Conservation (phyloP, 2,329 filamentous ascomycete genomes). For the Harringtonia lauricola region DNA sequence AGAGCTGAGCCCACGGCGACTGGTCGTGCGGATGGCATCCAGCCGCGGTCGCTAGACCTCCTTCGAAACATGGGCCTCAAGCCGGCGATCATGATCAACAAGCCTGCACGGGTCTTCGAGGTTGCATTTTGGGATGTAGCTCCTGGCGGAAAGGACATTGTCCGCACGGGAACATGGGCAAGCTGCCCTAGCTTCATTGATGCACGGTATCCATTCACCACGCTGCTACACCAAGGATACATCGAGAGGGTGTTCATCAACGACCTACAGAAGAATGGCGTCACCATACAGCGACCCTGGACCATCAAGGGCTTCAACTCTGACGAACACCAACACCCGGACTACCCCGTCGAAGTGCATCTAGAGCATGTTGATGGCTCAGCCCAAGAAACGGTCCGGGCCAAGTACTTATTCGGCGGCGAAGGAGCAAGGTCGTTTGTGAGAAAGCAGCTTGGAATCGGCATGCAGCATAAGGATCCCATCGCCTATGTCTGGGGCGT, state of each 20-base stretch:
- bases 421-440: conserved; percentile 61
- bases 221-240: conserved; percentile 58
- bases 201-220: conserved; percentile 59
- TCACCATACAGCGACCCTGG: conserved; percentile 52
- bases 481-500: conserved; percentile 66
- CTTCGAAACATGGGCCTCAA: conserved; percentile 85
- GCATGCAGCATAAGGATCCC: conserved; percentile 59
- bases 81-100: conserved; percentile 73
- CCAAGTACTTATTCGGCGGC: conserved; percentile 62
- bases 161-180: conserved; percentile 65
- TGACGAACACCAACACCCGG: conserved; percentile 40
- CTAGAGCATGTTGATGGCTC: conserved; percentile 68
- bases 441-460: conserved; percentile 54
- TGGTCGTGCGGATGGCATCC: conserved; percentile 83
- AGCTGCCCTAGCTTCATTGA: conserved; percentile 79
- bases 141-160: conserved; percentile 43
- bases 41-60: conserved; percentile 78
- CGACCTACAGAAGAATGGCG: conserved; percentile 51
- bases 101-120: conserved; percentile 77
- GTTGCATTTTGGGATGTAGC: conserved; percentile 63
- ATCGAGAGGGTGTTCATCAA: conserved; percentile 61
- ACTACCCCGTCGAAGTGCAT: conserved; percentile 72
- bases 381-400: conserved; percentile 50
- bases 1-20: conserved; percentile 73
- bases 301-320: conserved; percentile 51